Base-by-base conservation (phyloP, 2,329 filamentous ascomycete genomes). In the Fusarium anthophilum region DNA sequence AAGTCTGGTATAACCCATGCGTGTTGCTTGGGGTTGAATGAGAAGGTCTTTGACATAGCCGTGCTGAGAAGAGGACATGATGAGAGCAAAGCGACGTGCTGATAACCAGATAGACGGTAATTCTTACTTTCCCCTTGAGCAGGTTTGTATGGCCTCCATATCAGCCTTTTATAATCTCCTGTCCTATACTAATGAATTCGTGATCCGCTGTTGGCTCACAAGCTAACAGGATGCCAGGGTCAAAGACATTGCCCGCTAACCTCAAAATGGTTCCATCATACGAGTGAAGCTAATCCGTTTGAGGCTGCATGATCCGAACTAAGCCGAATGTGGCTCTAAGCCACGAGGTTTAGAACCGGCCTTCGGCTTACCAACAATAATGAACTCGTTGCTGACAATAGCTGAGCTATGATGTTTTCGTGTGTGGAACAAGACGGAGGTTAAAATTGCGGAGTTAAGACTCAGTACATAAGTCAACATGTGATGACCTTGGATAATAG, bases 391-490 rank as follows among this genome's bases (percentile, higher is more conserved):
- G 24, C 24, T 54, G 35, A 54, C 35, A 37, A 37, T 37, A 37
- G 35, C 1, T 37, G 15, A 37, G 35, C 15, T 37, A 37, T 37
- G 8, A 37, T 37, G 35, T 18, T 37, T 8, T 37, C 32, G 32
- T 35, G 1, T 32, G 32, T 3, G 35, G 15, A 37, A 17, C 35
- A 35, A 15, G 50, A 18, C 9, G 24, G 24, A 17, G 13, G 0
- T 3, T 22, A 6, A 0, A 5, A 1, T 28, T 17, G 18, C 13
- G 18, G 7, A 37, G 35, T 17, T 37, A 1, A 37, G 14, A 28
- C 1, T 17, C 9, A 6, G 1, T 6, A 7, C 0, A 3, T 3
- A 22, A 32, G 35, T 1, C 3, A 9, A 9, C 8, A 37, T 37
- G 35, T 18, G 18, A 37, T 9, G 35, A 37, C 35, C 35, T 37